These are phyloP conservation scores for Gynochthodes officinalis DNA, from an alignment of 257 asterid genomes.

Conservation along the genomic window DNA sequence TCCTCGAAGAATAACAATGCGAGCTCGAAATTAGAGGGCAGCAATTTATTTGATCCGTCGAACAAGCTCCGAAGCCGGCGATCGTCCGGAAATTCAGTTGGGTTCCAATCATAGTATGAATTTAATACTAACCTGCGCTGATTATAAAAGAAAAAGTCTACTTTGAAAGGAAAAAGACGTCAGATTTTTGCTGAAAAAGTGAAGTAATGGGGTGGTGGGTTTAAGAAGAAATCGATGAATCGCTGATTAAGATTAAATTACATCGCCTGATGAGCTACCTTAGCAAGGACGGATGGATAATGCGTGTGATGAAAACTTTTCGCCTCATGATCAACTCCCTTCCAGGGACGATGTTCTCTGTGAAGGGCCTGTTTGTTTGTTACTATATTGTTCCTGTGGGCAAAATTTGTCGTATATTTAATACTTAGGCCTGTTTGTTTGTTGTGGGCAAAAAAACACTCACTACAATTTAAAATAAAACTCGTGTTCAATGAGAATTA, in stretches of 20 bases:
- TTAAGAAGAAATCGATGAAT: not conserved
- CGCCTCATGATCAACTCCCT: no score
- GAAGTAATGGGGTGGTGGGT: not conserved
- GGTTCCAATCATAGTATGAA: constrained; percentile 25
- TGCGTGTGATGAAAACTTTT: no score
- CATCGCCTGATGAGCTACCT: not conserved
- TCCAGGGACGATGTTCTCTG: not conserved
- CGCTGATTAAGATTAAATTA: not conserved
- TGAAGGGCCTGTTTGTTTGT: not conserved
- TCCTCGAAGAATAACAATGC: constrained; percentile 23
- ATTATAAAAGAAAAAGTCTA: no score
- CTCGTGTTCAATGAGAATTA: no score
- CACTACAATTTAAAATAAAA: no score
- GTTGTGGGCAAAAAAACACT: no score
- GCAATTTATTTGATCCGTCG: constrained; percentile 17
- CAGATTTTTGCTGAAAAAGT: not conserved
- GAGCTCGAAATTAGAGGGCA: constrained; percentile 18
- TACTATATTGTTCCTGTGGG: no score
- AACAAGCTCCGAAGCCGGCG: constrained; percentile 17
- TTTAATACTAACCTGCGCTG: not conserved
- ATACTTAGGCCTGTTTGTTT: no score
- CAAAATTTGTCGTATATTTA: no score
- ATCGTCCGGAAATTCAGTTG: constrained; percentile 20
- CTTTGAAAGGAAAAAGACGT: not conserved
- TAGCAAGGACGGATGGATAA: not conserved